Conservation (phyloP, 306 rosid genomes). For the Hippophae gyantsensis region DNA sequence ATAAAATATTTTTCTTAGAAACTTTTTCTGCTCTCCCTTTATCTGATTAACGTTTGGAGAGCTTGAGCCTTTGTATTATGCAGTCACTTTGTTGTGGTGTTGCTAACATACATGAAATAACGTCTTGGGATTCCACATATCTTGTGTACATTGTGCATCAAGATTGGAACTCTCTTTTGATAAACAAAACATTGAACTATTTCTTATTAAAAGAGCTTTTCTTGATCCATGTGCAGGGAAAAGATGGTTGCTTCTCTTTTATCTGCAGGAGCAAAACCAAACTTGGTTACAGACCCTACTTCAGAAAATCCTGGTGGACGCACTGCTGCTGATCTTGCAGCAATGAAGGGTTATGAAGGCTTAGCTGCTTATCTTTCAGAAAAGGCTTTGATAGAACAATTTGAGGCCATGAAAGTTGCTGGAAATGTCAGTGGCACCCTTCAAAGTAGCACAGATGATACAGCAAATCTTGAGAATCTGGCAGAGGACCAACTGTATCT, state of each 20-base stretch:
- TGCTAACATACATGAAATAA: too few relatives aligned
- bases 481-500: slow-evolving; percentile 60
- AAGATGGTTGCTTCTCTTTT: slow-evolving; percentile 75
- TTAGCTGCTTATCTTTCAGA: slow-evolving; percentile 93
- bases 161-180: too few relatives aligned
- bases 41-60: too few relatives aligned
- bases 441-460: slow-evolving; percentile 32
- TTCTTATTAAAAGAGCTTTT: not conserved
- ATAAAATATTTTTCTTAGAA: too few relatives aligned
- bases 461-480: slow-evolving; percentile 39
- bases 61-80: too few relatives aligned
- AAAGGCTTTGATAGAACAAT: slow-evolving; percentile 71
- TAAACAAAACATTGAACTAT: not conserved
- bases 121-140: too few relatives aligned
- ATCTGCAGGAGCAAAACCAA: slow-evolving; percentile 82
- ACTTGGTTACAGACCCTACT: slow-evolving; percentile 88
- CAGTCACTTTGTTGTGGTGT: too few relatives aligned
- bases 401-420: slow-evolving; percentile 69
- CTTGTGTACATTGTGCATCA: too few relatives aligned
- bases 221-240: slow-evolving; percentile 40
- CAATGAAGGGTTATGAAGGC: slow-evolving; percentile 55
- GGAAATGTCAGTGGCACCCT: slow-evolving; percentile 83
- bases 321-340: slow-evolving; percentile 80
- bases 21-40: too few relatives aligned
- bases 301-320: slow-evolving; percentile 61